Conservation (phyloP, 2,329 filamentous ascomycete species). For the Ascochyta fabae region DNA sequence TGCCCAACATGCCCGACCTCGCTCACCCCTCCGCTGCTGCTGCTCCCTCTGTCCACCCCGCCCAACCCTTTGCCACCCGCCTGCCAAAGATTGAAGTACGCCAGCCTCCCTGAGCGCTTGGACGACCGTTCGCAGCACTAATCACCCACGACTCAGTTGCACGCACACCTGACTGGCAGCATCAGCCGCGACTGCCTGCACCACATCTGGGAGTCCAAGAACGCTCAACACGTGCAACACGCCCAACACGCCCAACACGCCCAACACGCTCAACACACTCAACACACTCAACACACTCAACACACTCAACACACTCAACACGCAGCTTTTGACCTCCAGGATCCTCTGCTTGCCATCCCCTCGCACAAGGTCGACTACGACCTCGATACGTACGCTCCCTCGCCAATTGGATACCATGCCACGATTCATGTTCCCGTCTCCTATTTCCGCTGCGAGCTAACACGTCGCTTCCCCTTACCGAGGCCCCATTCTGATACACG, state of each 20-base stretch:
- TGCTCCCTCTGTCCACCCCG: slow-evolving; percentile 22
- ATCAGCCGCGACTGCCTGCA: slow-evolving; percentile 76
- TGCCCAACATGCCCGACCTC: slow-evolving; percentile 13
- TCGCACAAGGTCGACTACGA: slow-evolving; percentile 74
- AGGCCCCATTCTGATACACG: slow-evolving; percentile 13
- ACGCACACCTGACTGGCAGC: slow-evolving; percentile 81
- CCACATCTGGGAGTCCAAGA: slow-evolving; percentile 72
- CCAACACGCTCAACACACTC: too few species aligned
- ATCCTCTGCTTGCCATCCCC: slow-evolving; percentile 74
- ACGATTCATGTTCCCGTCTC: slow-evolving; percentile 15
- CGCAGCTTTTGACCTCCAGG: slow-evolving; percentile 63
- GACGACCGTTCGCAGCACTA: slow-evolving; percentile 37
- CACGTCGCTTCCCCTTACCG: neutral
- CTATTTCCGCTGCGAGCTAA: slow-evolving; percentile 10
- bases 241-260: too few species aligned
- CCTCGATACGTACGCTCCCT: slow-evolving; percentile 64
- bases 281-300: slow-evolving; percentile 31
- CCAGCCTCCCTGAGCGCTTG: slow-evolving; percentile 30
- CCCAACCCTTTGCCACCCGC: slow-evolving; percentile 36
- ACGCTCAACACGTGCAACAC: slow-evolving; percentile 48
- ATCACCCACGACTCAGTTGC: slow-evolving; percentile 62
- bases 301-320: slow-evolving; percentile 40
- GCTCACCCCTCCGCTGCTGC: neutral
- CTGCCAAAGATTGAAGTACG: slow-evolving; percentile 55
- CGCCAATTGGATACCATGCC: slow-evolving; percentile 1